These are phyloP conservation scores for Heterobasidion irregulare DNA, from an alignment of 1,284 basidiomycete genomes.

Conservation along the genomic window DNA sequence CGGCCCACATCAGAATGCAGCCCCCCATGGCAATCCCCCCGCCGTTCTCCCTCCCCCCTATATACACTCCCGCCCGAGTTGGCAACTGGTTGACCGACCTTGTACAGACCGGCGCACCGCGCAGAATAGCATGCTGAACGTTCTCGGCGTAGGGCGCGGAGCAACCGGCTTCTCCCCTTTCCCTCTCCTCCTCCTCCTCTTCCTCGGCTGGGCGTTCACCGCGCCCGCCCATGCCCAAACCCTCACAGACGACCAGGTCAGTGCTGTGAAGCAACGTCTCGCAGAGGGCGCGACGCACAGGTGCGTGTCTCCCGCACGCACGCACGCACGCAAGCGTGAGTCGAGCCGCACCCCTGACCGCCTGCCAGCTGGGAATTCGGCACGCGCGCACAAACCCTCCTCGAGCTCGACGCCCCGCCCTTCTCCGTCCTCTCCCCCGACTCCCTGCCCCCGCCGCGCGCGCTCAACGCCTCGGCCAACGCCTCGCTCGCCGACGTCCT, in stretches of 20 bases:
- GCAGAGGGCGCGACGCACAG: conserved; percentile 39
- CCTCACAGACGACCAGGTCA: conserved; percentile 25
- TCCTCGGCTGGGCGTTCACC: not conserved
- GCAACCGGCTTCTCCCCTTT: too few relatives aligned
- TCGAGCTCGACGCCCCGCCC: conserved; percentile 56
- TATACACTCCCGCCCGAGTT: too few relatives aligned
- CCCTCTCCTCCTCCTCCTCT: not conserved
- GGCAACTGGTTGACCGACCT: too few relatives aligned
- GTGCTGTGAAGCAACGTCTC: conserved; percentile 31
- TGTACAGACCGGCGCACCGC: too few relatives aligned
- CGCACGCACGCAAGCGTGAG: not conserved
- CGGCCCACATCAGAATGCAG: too few relatives aligned
- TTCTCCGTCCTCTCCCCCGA: conserved; percentile 51
- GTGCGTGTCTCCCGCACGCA: conserved; percentile 19
- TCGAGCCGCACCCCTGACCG: not conserved
- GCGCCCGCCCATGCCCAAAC: conserved; percentile 17
- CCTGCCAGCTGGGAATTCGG: conserved; percentile 72
- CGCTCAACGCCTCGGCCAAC: conserved; percentile 25
- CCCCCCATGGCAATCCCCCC: too few relatives aligned
- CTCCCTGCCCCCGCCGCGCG: conserved; percentile 28
- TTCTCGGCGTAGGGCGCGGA: too few relatives aligned
- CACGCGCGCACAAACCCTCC: conserved; percentile 64
- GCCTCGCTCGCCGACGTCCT: conserved; percentile 45
- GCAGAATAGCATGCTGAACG: too few relatives aligned
- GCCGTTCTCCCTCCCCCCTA: too few relatives aligned